These are phyloP conservation scores for Aspergillus nidulans DNA, from an alignment of 495 filamentous ascomycete species.

Conservation along the genomic window DNA sequence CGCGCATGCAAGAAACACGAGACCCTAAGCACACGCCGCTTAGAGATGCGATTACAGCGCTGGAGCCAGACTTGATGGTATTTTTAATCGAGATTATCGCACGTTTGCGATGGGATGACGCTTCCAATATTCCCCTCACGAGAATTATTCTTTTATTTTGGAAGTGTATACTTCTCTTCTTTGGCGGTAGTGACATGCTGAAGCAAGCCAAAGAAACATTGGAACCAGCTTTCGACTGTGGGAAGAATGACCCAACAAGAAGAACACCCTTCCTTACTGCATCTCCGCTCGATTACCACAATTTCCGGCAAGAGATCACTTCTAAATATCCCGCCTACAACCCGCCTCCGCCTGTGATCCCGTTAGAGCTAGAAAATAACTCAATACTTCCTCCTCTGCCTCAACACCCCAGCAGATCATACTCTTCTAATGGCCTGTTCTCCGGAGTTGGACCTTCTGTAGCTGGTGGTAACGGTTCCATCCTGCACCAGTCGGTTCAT, in stretches of 20 bases:
- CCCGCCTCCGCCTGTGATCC: slow-evolving; percentile 76
- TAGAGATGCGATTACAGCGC: slow-evolving; percentile 33
- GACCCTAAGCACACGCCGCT: slow-evolving; percentile 25
- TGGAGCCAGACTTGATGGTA: slow-evolving; percentile 66
- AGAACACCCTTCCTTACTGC: slow-evolving; percentile 68
- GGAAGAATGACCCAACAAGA: slow-evolving; percentile 31
- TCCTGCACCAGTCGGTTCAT: slow-evolving; percentile 92
- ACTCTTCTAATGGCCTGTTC: slow-evolving; percentile 37
- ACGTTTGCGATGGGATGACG: slow-evolving; percentile 84
- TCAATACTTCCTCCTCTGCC: slow-evolving; percentile 83
- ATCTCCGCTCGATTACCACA: slow-evolving; percentile 91
- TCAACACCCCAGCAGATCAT: slow-evolving; percentile 59
- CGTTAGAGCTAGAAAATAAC: slow-evolving; percentile 83
- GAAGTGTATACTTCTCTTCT: slow-evolving; percentile 82
- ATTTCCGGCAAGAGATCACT: slow-evolving; percentile 95
- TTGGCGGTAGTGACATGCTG: slow-evolving; percentile 72
- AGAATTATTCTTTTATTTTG: slow-evolving; percentile 78
- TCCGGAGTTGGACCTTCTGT: slow-evolving; percentile 39
- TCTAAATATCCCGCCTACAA: slow-evolving; percentile 98
- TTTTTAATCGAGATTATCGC: slow-evolving; percentile 72
- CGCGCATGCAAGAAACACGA: slow-evolving; percentile 42
- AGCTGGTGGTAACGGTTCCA: slow-evolving; percentile 59
- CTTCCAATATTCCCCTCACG: slow-evolving; percentile 55
- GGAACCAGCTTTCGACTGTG: slow-evolving; percentile 30
- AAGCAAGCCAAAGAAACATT: slow-evolving; percentile 62